Base-by-base conservation (phyloP, 441 rosid genomes). In the Isatis lusitanica region DNA sequence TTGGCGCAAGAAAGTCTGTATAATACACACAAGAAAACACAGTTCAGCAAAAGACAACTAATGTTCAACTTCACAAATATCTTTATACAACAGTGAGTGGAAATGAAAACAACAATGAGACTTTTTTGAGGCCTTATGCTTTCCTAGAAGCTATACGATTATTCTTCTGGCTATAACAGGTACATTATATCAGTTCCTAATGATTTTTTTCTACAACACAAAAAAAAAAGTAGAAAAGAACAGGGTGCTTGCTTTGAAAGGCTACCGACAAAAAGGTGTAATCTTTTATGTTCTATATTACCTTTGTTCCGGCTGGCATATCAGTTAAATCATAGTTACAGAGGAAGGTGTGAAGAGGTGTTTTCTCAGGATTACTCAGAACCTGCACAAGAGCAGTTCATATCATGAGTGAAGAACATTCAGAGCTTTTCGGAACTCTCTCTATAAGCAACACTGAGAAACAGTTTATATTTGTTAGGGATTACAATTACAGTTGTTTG, bases 241-340 rank as follows among this genome's bases (percentile, higher is more conserved):
- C 4, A 47, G 9, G 18, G 60, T 48, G 60, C 13, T 46, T 46
- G 5, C 8, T 70, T 46, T 48, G 16, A 52, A 21, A 36, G 10
- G 4, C 17, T 16, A 51, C 1, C 24, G 15, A 16, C 43, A 28
- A 33, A 53, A 33, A 24, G 15, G 13, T 53, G 73, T 33, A 0
- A n/a, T 56, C 57, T 10, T 71, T 3, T 12, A 66, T 50, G 44
- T 73, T 64, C 35, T 33, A 57, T 68, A 79, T 83, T 86, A 94
- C 98, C 79, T 94, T 94, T 69, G 97, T 90, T 56, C 98, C 94
- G 42, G 90, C 83, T 3, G 98, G 98, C 98, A 94, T 92, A 84
- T 89, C 96, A 68, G 88, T 90, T 85, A 94, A 77, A 86, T 94
- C 97, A 81, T 94, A 94, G 84, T 86, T 87, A 87, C 98, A 94